Evolutionary conservation across 2,329 filamentous ascomycete species (phyloP), one percentile per base, ranked within the genome.

Genomic region (Ascochyta viciae-villosae): DNA sequence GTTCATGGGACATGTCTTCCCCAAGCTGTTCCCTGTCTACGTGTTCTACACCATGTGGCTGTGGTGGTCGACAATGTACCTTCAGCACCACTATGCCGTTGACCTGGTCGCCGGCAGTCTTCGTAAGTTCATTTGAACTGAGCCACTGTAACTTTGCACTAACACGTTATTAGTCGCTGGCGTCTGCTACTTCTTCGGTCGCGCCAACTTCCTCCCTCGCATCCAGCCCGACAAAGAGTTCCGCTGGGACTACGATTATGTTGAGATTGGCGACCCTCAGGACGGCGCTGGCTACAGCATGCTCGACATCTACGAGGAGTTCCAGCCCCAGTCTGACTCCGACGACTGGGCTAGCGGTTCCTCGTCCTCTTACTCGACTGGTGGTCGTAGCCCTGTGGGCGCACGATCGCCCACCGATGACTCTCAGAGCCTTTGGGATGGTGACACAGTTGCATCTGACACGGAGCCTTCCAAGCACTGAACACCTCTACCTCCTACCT

Each of bases 21-120:
- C 94, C 4, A 87, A 86, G 58, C 84, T 96, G 64, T 87, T 90
- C 64, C 87, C 89, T 12, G 78, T 95, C 49, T 96, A 96, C 77
- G 85, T 93, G 61, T 82, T 85, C 62, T 98, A 97, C 77, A 89
- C 90, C 40, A 85, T 90, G 73, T 97, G 94, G 94, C 88, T 97
- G 69, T 97, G 92, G 91, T 98, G 94, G 92, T 90, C 93, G 12
- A 98, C 94, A 65, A 96, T 98, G 92, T 97, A 98, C 74, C 85
- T 98, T 48, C 96, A 91, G 70, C 94, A 98, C 78, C 94, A 98
- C 80, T 98, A 98, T 74, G 94, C 93, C 29, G 90, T 98, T 37
- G 94, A 98, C 75, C 82, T 98, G 46, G 91, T 97, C 24, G 91
- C 86, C 33, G 94, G 94, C 65, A 92, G 89, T 73, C 81, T 96